These are phyloP conservation scores for Amanita exitialis DNA, from an alignment of 768 basidiomycete genomes.

Conservation along the genomic window DNA sequence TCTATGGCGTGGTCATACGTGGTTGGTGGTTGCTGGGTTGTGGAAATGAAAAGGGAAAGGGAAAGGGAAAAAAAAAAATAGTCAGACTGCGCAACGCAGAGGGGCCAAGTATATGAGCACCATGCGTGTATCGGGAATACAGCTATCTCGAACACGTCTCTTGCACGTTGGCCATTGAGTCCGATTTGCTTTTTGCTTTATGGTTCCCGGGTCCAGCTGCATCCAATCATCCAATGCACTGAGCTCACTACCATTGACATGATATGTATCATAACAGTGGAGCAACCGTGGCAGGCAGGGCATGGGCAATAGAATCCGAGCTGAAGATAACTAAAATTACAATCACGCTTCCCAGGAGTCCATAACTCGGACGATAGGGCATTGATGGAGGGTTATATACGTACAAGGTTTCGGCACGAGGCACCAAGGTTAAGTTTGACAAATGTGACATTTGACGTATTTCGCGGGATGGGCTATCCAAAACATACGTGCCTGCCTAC, in stretches of 20 bases:
- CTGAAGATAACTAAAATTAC: neutral
- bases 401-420: constrained; percentile 5
- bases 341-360: too few species aligned
- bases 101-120: neutral
- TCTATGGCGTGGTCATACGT: neutral
- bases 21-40: neutral
- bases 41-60: neutral
- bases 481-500: too few species aligned
- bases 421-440: neutral
- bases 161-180: neutral
- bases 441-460: neutral
- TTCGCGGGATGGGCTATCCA: too few species aligned
- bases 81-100: neutral
- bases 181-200: neutral
- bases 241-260: too few species aligned
- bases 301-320: neutral
- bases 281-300: too few species aligned
- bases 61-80: too few species aligned
- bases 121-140: neutral
- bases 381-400: too few species aligned
- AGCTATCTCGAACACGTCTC: neutral
- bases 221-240: neutral
- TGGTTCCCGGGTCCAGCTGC: neutral
- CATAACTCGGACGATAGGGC: too few species aligned
- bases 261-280: too few species aligned